A percentile compares a stretch with the other conserved stretches of the same genome.
Evolutionary conservation across 352 stramenopile genomes (phyloP).

Genomic region (Phytophthora idaei): DNA sequence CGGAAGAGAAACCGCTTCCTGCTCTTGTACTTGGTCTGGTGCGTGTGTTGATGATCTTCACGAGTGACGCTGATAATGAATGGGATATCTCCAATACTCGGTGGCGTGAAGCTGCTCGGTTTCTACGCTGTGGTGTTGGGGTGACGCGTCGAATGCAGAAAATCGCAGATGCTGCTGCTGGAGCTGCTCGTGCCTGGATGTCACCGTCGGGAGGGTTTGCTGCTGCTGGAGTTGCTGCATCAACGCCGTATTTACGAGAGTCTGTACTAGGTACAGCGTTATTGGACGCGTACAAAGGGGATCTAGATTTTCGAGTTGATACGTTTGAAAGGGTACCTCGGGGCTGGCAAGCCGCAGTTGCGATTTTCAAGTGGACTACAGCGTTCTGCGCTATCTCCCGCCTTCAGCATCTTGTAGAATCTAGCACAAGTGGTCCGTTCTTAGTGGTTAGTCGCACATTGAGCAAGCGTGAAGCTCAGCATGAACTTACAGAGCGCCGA

Average conservation of each 20-base stretch:
- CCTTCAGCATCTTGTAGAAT: slow-evolving; percentile 54
- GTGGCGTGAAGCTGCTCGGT: slow-evolving; percentile 68
- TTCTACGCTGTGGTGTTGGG: slow-evolving; percentile 50
- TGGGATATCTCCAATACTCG: slow-evolving; percentile 58
- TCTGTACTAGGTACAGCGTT: slow-evolving; percentile 48
- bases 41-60: slow-evolving; percentile 73
- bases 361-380: slow-evolving; percentile 66
- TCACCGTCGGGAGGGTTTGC: slow-evolving; percentile 12
- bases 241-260: slow-evolving; percentile 40
- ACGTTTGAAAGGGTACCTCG: slow-evolving; percentile 54
- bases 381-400: slow-evolving; percentile 47
- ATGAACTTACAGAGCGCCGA: slow-evolving; percentile 47
- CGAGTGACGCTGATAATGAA: slow-evolving; percentile 55
- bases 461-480: slow-evolving; percentile 47
- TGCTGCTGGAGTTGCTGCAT: slow-evolving; percentile 25
- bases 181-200: slow-evolving; percentile 31
- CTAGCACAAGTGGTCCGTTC: slow-evolving; percentile 11
- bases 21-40: slow-evolving; percentile 74
- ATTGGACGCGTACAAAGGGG: slow-evolving; percentile 49
- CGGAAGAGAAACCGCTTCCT: slow-evolving; percentile 31
- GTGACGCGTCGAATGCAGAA: slow-evolving; percentile 63
- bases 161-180: slow-evolving; percentile 45
- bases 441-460: slow-evolving; percentile 49
- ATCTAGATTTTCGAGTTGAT: slow-evolving; percentile 52
- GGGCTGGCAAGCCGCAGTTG: slow-evolving; percentile 55